phyloP scores from a whole-genome alignment of 1,284 basidiomycete species.

The Pseudozyma tsukubaensis region DNA sequence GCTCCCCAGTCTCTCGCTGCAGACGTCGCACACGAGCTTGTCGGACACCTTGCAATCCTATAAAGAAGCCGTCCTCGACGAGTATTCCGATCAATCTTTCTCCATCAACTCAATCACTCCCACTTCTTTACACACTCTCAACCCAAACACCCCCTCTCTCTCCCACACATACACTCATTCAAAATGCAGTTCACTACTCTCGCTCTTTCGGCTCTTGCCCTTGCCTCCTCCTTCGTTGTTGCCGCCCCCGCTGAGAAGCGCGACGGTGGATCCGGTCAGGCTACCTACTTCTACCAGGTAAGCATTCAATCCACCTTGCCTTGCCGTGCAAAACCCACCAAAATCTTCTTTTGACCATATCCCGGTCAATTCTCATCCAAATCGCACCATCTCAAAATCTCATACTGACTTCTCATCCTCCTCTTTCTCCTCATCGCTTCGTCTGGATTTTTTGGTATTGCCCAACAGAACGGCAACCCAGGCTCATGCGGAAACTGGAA shows the following conservation, averaged over 20 bases:
- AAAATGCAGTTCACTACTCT: constrained; percentile 55
- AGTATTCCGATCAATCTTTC: background rate
- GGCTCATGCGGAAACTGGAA: constrained; percentile 59
- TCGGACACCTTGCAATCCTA: constrained; percentile 14
- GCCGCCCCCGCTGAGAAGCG: constrained; percentile 45
- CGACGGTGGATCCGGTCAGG: constrained; percentile 32
- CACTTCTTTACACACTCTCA: background rate
- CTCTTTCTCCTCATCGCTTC: background rate
- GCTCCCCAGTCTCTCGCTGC: background rate
- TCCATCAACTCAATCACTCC: constrained; percentile 11
- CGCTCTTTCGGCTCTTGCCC: constrained; percentile 38
- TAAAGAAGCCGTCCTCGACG: constrained; percentile 16
- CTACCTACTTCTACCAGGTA: constrained; percentile 55
- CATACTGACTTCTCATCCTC: constrained; percentile 4
- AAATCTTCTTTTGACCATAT: background rate
- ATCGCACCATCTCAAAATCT: background rate
- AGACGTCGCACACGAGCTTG: background rate
- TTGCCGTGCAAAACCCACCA: background rate
- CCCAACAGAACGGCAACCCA: constrained; percentile 39
- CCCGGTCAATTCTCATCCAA: background rate
- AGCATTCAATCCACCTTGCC: background rate
- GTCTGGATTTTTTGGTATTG: constrained; percentile 12
- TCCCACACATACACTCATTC: background rate
- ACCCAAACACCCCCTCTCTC: background rate
- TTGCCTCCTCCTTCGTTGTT: constrained; percentile 27